Evolutionary conservation across 495 filamentous ascomycete genomes (phyloP).

Genomic region (Aspergillus mulundensis): DNA sequence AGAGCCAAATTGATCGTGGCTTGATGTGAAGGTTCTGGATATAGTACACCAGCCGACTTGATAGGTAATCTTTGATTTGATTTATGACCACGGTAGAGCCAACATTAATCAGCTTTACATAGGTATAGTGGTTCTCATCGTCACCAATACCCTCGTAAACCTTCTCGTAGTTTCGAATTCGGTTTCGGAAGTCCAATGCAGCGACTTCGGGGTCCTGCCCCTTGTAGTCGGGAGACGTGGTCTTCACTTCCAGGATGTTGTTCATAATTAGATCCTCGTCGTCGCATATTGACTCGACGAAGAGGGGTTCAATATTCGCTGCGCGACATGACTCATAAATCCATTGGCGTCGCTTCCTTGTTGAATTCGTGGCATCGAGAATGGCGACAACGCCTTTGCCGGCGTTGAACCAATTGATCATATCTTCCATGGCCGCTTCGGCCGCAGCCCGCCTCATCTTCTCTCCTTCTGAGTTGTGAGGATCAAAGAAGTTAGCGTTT

Average conservation of each 20-base stretch:
- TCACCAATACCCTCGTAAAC: slow-evolving; percentile 89
- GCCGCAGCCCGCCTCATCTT: slow-evolving; percentile 81
- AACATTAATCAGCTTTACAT: slow-evolving; percentile 96
- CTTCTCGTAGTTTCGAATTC: slow-evolving; percentile 95
- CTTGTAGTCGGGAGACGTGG: slow-evolving; percentile 87
- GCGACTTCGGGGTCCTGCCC: slow-evolving; percentile 91
- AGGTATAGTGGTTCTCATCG: slow-evolving; percentile 79
- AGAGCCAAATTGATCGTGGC: slow-evolving; percentile 96
- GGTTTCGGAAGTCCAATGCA: slow-evolving; percentile 84
- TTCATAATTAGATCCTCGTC: slow-evolving; percentile 91
- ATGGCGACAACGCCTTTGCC: slow-evolving; percentile 79
- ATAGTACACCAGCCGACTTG: slow-evolving; percentile 94
- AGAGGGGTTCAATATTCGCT: slow-evolving; percentile 82
- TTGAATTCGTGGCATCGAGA: slow-evolving; percentile 93
- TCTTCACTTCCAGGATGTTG: slow-evolving; percentile 98
- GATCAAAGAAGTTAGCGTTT: slow-evolving; percentile 88
- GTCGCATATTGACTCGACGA: slow-evolving; percentile 94
- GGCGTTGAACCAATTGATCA: slow-evolving; percentile 81
- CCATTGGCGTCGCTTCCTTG: slow-evolving; percentile 84
- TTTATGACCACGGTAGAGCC: slow-evolving; percentile 95
- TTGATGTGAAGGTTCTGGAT: slow-evolving; percentile 98
- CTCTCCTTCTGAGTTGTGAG: slow-evolving; percentile 81
- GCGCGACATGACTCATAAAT: slow-evolving; percentile 69
- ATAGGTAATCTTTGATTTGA: slow-evolving; percentile 91
- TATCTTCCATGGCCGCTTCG: slow-evolving; percentile 83